Evolutionary conservation across 176 grass and related monocot species (phyloP), one percentile per base, ranked within the genome.

Genomic region (Triticum turgidum): DNA sequence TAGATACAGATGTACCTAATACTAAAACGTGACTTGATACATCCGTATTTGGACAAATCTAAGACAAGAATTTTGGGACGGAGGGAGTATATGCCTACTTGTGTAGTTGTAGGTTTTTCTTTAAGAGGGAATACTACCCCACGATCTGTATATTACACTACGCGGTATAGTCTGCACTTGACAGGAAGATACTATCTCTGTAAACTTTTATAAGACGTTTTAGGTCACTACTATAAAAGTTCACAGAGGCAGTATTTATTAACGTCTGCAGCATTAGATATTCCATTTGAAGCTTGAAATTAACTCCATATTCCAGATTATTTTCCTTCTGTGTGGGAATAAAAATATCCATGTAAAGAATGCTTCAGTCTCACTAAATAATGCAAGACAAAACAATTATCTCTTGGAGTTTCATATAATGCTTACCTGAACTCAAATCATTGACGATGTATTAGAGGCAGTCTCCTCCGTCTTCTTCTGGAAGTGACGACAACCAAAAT

Each of bases 391-490:
- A 54, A 56, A n/a, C 17, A 25, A 15, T 37, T 82, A 66, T 69
- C 39, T 4, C 41, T 73, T 72, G 3, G 8, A 20, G 10, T 10
- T 45, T 20, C 11, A 82, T 5, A 80, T 9, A 17, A 47, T 4
- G 9, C 67, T 44, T 83, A 69, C 4, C 13, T 61, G 34, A 61
- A 78, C 47, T 30, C 12, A 88, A 88, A 69, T 47, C 65, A 9
- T 4, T 14, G 11, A 61, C 61, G 4, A 0, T 68, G 14, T 71
- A 83, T 63, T 21, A 61, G 21, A 78, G 20, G 14, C 85, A 80
- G 89, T 84, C 35, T 84, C 80, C 35, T 84, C 80, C 1, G 89
- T 76, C 61, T 87, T 91, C 85, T 87, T 87, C 69, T 62, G 81
- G n/a, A 91, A 91, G 87, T 91, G 63, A 66, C 1, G 14, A 18